Percentiles rank a stretch among this genome's conserved stretches.
phyloP scores from a whole-genome alignment of 345 rosid species.

The Adansonia digitata region DNA sequence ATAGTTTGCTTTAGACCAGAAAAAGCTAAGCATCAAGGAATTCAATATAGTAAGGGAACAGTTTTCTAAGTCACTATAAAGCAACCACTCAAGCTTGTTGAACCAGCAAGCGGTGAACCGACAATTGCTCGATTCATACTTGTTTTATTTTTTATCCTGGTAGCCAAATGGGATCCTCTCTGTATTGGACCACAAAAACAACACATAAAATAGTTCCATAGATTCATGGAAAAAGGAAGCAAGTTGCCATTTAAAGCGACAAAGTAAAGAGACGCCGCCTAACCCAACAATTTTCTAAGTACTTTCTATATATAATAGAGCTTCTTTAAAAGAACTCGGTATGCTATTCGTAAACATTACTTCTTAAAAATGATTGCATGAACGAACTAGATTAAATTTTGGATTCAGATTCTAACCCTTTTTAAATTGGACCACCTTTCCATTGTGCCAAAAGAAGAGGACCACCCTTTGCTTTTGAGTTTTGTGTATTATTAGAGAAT shows the following conservation, averaged over 20 bases:
- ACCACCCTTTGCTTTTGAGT: neutral
- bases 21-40: neutral
- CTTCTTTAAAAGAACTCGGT: neutral
- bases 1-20: neutral
- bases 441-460: neutral
- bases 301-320: neutral
- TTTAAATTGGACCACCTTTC: neutral
- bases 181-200: slow-evolving; percentile 13
- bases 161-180: neutral
- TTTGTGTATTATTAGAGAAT: neutral
- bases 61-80: slow-evolving; percentile 1
- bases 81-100: slow-evolving; percentile 9
- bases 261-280: slow-evolving; percentile 6
- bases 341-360: neutral
- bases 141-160: neutral
- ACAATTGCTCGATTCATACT: neutral
- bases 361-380: neutral
- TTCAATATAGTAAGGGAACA: neutral
- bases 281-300: neutral
- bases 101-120: slow-evolving; percentile 10
- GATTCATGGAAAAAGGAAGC: slow-evolving; percentile 16
- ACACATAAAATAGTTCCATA: neutral
- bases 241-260: slow-evolving; percentile 11
- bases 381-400: neutral
- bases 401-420: neutral